phyloP scores from a whole-genome alignment of 345 rosid species.

The Aquilaria sinensis region DNA sequence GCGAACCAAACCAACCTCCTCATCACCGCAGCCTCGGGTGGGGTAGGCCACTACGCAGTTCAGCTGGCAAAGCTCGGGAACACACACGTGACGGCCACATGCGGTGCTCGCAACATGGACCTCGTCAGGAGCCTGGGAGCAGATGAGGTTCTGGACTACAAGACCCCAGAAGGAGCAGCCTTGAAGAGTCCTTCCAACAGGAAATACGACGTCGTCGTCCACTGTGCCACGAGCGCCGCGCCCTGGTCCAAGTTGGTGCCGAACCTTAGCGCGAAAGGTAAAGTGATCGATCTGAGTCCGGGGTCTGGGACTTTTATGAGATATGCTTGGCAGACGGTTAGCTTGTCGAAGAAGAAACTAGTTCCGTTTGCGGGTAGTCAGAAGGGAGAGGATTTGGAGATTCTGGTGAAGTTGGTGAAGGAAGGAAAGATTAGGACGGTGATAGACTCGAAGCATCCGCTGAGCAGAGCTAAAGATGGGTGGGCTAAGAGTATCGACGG shows the following conservation, averaged over 20 bases:
- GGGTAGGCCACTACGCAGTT: slow-evolving; percentile 47
- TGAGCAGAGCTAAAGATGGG: slow-evolving; percentile 59
- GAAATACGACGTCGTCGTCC: slow-evolving; percentile 55
- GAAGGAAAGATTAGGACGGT: slow-evolving; percentile 57
- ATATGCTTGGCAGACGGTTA: slow-evolving; percentile 36
- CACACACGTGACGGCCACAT: slow-evolving; percentile 45
- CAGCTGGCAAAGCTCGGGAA: slow-evolving; percentile 14
- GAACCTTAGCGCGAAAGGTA: slow-evolving; percentile 45
- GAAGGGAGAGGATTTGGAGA: slow-evolving; percentile 40
- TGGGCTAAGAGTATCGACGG: slow-evolving; percentile 66
- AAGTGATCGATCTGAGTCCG: slow-evolving; percentile 52
- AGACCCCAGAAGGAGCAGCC: slow-evolving; percentile 35
- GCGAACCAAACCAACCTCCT: slow-evolving; percentile 29
- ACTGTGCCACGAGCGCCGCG: slow-evolving; percentile 46
- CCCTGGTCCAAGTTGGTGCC: slow-evolving; percentile 64
- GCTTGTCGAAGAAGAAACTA: slow-evolving; percentile 55
- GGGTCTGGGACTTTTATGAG: slow-evolving; percentile 34
- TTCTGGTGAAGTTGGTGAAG: slow-evolving; percentile 34
- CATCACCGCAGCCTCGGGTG: slow-evolving; percentile 45
- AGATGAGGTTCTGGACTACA: slow-evolving; percentile 48
- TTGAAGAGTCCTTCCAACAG: slow-evolving; percentile 31
- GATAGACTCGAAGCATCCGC: slow-evolving; percentile 44
- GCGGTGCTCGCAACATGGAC: slow-evolving; percentile 41
- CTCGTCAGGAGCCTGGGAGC: slow-evolving; percentile 40
- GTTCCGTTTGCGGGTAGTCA: slow-evolving; percentile 35